These are phyloP conservation scores for Pichia sp. DNA, from an alignment of 1,139 yeast genomes.

Conservation along the genomic window DNA sequence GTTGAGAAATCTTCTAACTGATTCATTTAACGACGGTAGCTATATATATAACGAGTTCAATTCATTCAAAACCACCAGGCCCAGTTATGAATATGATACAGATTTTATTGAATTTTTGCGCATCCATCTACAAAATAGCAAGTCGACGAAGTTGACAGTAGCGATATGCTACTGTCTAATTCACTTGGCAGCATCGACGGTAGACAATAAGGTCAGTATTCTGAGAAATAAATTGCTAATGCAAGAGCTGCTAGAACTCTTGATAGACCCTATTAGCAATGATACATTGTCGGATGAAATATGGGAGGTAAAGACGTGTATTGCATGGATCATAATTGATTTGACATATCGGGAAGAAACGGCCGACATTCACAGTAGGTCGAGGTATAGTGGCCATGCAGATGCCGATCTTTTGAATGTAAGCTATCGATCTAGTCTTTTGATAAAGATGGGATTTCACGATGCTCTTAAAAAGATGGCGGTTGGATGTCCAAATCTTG, in stretches of 20 bases:
- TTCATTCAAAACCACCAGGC: conserved; percentile 6
- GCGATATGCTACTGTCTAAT: conserved; percentile 52
- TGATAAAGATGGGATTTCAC: conserved; percentile 40
- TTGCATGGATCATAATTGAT: conserved; percentile 58
- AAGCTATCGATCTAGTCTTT: conserved; percentile 26
- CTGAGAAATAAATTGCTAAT: conserved; percentile 41
- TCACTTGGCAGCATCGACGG: conserved; percentile 55
- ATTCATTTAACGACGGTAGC: conserved; percentile 51
- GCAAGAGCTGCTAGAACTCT: conserved; percentile 33
- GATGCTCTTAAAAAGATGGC: conserved; percentile 34
- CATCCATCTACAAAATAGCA: conserved; percentile 31
- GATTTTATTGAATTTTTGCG: conserved; percentile 38
- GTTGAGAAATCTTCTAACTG: conserved; percentile 70
- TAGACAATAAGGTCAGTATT: conserved; percentile 44
- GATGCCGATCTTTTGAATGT: conserved; percentile 19
- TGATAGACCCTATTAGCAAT: conserved; percentile 30
- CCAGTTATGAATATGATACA: conserved; percentile 32
- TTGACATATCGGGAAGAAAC: conserved; percentile 35
- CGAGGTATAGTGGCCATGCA: conserved; percentile 12
- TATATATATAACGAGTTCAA: conserved; percentile 37
- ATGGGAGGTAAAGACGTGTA: conserved; percentile 47
- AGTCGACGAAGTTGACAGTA: conserved; percentile 38
- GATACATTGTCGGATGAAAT: conserved; percentile 36
- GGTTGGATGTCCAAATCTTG: conserved; percentile 36
- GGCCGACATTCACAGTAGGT: conserved; percentile 20